Conservation (phyloP, 2,329 filamentous ascomycete genomes). For the Apiospora koreana region DNA sequence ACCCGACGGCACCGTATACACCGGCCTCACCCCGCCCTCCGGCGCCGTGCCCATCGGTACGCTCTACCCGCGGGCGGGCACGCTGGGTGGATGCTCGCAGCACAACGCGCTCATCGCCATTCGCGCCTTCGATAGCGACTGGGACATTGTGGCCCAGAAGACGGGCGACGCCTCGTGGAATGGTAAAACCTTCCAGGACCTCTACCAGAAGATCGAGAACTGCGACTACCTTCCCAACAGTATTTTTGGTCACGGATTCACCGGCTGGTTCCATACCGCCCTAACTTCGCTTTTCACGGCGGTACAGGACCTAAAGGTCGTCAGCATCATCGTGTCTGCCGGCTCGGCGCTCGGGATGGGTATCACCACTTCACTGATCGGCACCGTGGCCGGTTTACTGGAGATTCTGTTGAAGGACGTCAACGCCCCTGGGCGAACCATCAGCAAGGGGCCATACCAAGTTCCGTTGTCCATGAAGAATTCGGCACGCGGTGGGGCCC, state of each 20-base stretch:
- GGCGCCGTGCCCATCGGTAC: constrained; percentile 43
- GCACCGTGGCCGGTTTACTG: constrained; percentile 5
- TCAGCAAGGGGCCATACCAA: constrained; percentile 36
- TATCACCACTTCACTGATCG: constrained; percentile 19
- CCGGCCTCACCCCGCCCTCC: constrained; percentile 37
- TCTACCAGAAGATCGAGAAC: constrained; percentile 13
- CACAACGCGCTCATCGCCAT: constrained; percentile 63
- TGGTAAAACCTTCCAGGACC: constrained; percentile 11
- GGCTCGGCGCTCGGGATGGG: constrained; percentile 42
- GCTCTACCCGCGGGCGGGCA: constrained; percentile 46
- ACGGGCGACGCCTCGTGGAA: constrained; percentile 15
- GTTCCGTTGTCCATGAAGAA: constrained; percentile 50
- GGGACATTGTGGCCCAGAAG: constrained; percentile 36
- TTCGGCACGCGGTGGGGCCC: constrained; percentile 46
- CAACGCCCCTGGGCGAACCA: constrained; percentile 10
- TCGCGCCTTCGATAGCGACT: constrained; percentile 60
- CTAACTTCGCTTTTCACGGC: constrained; percentile 48
- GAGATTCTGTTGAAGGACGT: constrained; percentile 14
- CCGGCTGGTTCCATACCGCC: constrained; percentile 53
- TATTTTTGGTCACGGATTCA: constrained; percentile 52
- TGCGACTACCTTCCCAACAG: constrained; percentile 30
- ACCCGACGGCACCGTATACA: constrained; percentile 35
- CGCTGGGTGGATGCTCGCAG: constrained; percentile 51
- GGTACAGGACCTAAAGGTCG: constrained; percentile 45
- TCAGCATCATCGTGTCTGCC: constrained; percentile 46